A percentile compares a stretch with the other conserved stretches of the same genome.
Conservation (phyloP, 108 stramenopile genomes). For the Craspedostauros australis region DNA sequence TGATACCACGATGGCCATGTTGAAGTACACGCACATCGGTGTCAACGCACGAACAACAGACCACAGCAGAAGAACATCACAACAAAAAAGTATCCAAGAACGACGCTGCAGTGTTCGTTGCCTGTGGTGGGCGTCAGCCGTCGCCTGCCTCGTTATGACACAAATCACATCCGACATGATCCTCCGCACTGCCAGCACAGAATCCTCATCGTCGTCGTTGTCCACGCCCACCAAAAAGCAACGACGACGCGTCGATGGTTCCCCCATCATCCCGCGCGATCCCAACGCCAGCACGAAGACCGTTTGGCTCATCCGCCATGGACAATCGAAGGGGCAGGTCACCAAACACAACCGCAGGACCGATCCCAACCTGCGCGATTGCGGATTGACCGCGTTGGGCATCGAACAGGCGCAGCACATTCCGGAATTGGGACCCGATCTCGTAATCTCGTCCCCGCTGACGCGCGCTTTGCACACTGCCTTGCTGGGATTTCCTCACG, state of each 20-base stretch:
- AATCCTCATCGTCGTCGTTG: too few relatives aligned
- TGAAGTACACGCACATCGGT: too few relatives aligned
- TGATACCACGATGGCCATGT: too few relatives aligned
- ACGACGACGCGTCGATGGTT: constrained; percentile 17
- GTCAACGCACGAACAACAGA: too few relatives aligned
- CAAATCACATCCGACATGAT: too few relatives aligned
- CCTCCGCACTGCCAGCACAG: too few relatives aligned
- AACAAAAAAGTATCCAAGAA: too few relatives aligned
- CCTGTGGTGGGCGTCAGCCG: too few relatives aligned
- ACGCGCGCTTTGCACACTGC: constrained; percentile 41
- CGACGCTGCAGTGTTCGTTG: too few relatives aligned
- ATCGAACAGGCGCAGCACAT: constrained; percentile 14
- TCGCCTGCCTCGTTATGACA: too few relatives aligned
- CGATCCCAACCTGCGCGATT: constrained; percentile 22
- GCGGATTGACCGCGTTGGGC: constrained; percentile 23
- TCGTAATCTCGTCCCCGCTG: constrained; percentile 34
- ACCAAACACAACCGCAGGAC: constrained; percentile 15
- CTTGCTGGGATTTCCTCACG: constrained; percentile 28
- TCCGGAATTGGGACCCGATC: constrained; percentile 9
- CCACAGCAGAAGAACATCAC: too few relatives aligned
- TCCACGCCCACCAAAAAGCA: constrained; percentile 2
- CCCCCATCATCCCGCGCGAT: constrained; percentile 2
- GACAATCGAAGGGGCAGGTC: constrained; percentile 28
- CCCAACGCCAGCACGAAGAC: constrained; percentile 4
- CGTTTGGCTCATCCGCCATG: constrained; percentile 36